Conservation (phyloP, 148 eudicot genomes). For the Rhododendron williamsianum region DNA sequence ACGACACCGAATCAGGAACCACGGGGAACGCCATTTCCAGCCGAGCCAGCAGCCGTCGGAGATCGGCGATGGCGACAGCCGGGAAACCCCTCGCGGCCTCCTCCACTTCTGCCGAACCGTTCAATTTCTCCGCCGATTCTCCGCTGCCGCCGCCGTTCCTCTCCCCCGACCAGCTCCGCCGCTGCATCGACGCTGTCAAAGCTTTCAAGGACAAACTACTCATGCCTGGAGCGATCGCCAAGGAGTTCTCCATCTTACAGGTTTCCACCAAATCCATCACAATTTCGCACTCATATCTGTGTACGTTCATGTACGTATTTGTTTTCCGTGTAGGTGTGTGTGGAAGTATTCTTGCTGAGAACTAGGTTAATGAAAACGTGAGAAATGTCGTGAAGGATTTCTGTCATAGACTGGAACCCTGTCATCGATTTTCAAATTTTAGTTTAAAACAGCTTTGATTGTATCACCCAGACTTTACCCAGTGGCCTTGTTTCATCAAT, state of each 20-base stretch:
- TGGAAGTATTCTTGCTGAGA: neutral
- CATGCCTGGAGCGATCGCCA: conserved; percentile 25
- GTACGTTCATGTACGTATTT: neutral
- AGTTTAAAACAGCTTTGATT: neutral
- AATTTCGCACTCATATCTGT: neutral
- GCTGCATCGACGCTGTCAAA: conserved; percentile 52
- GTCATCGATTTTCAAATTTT: neutral
- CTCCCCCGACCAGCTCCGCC: conserved; percentile 42
- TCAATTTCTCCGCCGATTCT: conserved; percentile 27
- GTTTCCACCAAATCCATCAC: conserved; percentile 18
- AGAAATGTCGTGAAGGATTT: neutral
- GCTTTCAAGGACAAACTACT: conserved; percentile 42
- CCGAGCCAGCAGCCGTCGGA: conserved; percentile 36
- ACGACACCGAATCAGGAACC: neutral
- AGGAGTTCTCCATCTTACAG: conserved; percentile 64
- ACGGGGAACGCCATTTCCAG: conserved; percentile 19
- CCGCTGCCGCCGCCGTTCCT: conserved; percentile 29
- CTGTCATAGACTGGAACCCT: neutral
- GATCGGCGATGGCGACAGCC: conserved; percentile 53
- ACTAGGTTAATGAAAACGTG: neutral
- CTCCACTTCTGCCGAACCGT: conserved; percentile 23
- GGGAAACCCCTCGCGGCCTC: conserved; percentile 21
- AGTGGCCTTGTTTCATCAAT: neutral
- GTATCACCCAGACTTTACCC: neutral
- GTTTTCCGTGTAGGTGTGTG: neutral